Base-by-base conservation (phyloP, 2,329 filamentous ascomycete genomes). In the Boeremia lycopersici region DNA sequence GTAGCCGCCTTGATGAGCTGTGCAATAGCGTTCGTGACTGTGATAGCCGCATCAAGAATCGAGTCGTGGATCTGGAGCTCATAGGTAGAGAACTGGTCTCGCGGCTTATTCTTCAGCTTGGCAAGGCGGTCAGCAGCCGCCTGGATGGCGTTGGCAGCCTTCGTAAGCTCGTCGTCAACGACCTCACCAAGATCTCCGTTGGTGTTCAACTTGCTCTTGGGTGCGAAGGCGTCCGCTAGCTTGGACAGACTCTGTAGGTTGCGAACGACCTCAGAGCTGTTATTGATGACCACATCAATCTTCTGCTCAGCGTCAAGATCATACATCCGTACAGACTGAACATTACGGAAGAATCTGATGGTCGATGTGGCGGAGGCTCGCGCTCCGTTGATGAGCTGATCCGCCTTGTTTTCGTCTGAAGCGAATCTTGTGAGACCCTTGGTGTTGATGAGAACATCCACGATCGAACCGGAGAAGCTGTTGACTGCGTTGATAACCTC, bases 211-310 rank as follows among this genome's bases (percentile, higher is more conserved):
- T 93, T 95, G 73, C 90, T 91, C 75, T 91, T 93, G 0, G 93
- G 93, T 2, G 93, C 91, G 68, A 98, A 96, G 0, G 88, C 84
- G 73, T 99, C 95, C 1, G 93, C 92, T 44, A 96, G 81, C 79
- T 96, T 97, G 75, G 92, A 96, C 62, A 99, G 84, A 71, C 89
- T 90, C 78, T 98, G 93, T 47, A 99, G 82, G 64, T 96, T 92
- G 77, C 96, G 89, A 74, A 97, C 91, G 9, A 98, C 93, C 62
- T 99, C 95, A 61, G 96, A 91, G 77, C 96, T 98, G 81, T 90
- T 93, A 81, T 90, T 93, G 79, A 99, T 96, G 50, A 99, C 93
- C 30, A 98, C 91, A 60, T 98, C 93, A 2, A 92, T 96, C 85
- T 96, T 96, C 74, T 96, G 90, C 60, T 96, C 82, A 12, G 91